Evolutionary conservation across 2,329 filamentous ascomycete species (phyloP).

Genomic region (Remersonia thermophila): DNA sequence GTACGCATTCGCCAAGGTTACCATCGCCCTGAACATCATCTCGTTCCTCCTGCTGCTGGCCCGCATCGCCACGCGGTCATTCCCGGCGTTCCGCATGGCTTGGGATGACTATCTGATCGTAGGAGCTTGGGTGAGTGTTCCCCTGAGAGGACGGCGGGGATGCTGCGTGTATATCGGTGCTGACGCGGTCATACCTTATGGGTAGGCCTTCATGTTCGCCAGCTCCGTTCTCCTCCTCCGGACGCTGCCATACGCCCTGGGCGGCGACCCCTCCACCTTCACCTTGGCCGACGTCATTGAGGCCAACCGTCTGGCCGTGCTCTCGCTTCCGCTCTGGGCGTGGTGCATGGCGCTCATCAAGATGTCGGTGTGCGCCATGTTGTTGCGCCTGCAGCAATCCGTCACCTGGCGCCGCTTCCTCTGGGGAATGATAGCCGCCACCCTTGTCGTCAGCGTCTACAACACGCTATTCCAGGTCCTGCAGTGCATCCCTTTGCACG

Average conservation of each 20-base stretch:
- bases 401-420: conserved; percentile 3
- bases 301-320: conserved; percentile 7
- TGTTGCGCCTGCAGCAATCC: conserved; percentile 8
- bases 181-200: no score
- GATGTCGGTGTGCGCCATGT: conserved; percentile 10
- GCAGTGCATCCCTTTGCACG: conserved; percentile 10
- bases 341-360: conserved; percentile 11
- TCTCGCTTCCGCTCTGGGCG: conserved; percentile 11
- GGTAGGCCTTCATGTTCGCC: conserved; percentile 4
- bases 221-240: conserved; percentile 7
- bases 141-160: no score
- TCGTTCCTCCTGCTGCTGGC: conserved; percentile 3
- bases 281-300: conserved; percentile 9
- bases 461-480: conserved; percentile 4
- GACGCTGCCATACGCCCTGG: conserved; percentile 8
- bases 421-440: conserved; percentile 6
- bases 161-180: no score
- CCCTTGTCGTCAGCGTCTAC: conserved; percentile 6
- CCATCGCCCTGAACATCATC: conserved; percentile 5
- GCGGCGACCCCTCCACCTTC: conserved; percentile 5
- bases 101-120: conserved; percentile 5
- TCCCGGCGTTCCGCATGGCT: conserved; percentile 3
- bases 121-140: background rate
- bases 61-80: conserved; percentile 1
- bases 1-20: background rate